Evolutionary conservation across 768 basidiomycete genomes (phyloP), one percentile per base, ranked within the genome.

Genomic region (Rubroboletus pulcherrimus): DNA sequence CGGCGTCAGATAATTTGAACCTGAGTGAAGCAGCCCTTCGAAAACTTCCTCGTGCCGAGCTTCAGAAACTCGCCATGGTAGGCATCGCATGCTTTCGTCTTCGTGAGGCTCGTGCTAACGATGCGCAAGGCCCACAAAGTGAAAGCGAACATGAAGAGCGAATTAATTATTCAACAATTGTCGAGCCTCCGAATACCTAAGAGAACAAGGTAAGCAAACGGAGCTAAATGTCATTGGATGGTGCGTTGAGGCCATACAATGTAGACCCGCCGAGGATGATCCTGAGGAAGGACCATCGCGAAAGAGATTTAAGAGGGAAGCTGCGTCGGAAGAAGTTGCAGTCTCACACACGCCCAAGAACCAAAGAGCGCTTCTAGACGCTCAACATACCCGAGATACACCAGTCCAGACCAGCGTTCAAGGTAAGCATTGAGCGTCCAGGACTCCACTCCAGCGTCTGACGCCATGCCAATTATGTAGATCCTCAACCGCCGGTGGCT

Each of bases 41-140:
- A 47, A 62, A 60, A 31, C 57, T 70, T 14, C 30, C 70, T 48
- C 66, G 71, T 7, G 51, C 53, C 1, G 41, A 59, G 33, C 61
- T 70, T 24, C 68, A 70, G 52, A 68, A 70, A 35, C 42, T 68
- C 1, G 64, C 68, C 4, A 66, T 48, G 66, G 70, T 66, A 52
- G 10, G 54, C 17, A 24, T 40, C 26, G 39, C 11, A 15, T 10
- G 10, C 19, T 43, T 15, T 46, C 7, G 43, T 26, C 10, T 3
- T 3, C 29, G 19, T 9, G 39, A 11, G 7, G 2, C 4, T 15
- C 9, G 15, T 24, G 35, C 37, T 56, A 24, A 66, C n/a, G 34
- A 35, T 19, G 12, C 14, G n/a, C 47, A 70, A 39, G 69, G 58
- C 49, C 17, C 44, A 67, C 42, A 56, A 53, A 30, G 57, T 68